Evolutionary conservation across 2,329 filamentous ascomycete species (phyloP).

Genomic region (Fusarium succisae): DNA sequence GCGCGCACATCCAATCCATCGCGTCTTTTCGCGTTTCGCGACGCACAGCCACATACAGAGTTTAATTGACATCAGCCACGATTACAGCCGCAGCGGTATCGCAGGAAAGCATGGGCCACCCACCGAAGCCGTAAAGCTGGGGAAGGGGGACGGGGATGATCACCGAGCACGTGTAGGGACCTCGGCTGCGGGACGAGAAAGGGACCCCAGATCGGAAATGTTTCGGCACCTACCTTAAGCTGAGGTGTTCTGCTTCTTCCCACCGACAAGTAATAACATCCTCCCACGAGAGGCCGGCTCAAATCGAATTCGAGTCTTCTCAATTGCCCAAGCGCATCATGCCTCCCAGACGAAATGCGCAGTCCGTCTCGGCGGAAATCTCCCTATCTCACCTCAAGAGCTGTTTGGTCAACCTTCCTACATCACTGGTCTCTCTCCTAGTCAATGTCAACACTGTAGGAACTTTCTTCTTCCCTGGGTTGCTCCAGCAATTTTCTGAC

Average conservation of each 20-base stretch:
- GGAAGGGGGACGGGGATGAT: constrained; percentile 39
- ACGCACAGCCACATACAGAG: constrained; percentile 37
- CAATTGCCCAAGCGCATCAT: constrained; percentile 45
- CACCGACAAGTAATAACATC: constrained; percentile 20
- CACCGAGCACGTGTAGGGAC: constrained; percentile 49
- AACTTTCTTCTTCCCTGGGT: not conserved
- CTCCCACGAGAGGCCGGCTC: not conserved
- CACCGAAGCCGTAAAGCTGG: constrained; percentile 9
- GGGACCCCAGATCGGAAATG: constrained; percentile 30
- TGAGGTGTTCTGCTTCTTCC: constrained; percentile 4
- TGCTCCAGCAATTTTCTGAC: constrained; percentile 10
- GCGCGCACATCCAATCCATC: constrained; percentile 29
- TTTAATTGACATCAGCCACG: constrained; percentile 44
- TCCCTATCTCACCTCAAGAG: constrained; percentile 89
- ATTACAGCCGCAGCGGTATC: not conserved
- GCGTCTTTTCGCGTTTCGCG: constrained; percentile 50
- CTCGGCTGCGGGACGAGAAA: constrained; percentile 45
- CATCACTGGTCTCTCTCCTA: constrained; percentile 83
- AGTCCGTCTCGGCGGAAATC: constrained; percentile 80
- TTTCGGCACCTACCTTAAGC: constrained; percentile 18
- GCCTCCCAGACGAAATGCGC: constrained; percentile 63
- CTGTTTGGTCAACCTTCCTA: constrained; percentile 92
- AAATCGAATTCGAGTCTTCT: not conserved
- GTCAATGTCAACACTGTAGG: constrained; percentile 89
- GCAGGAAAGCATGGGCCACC: constrained; percentile 3